Conservation (phyloP, 2,329 filamentous ascomycete species). For the Xylaria sp. region DNA sequence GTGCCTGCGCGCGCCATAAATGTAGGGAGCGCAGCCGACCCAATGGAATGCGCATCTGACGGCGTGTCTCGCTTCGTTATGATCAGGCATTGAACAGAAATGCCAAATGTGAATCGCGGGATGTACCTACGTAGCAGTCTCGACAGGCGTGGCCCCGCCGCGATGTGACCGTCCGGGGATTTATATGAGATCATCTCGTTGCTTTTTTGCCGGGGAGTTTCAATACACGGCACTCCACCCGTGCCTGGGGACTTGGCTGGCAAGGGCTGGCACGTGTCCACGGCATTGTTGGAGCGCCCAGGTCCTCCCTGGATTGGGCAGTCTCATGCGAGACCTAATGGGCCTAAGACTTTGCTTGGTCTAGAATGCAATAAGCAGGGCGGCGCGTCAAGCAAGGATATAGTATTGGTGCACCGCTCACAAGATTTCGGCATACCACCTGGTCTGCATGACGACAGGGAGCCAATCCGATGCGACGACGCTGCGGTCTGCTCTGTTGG, state of each 20-base stretch:
- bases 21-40: constrained; percentile 9
- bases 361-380: constrained; percentile 21
- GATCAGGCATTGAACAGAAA: constrained; percentile 17
- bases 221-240: constrained; percentile 21
- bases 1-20: constrained; percentile 13
- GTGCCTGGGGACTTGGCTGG: constrained; percentile 13
- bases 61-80: constrained; percentile 21
- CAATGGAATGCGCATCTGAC: constrained; percentile 28
- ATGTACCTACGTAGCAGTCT: constrained; percentile 4
- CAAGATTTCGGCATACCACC: constrained; percentile 17
- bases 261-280: constrained; percentile 1
- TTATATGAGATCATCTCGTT: constrained; percentile 23
- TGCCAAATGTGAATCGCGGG: background rate
- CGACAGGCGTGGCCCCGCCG: constrained; percentile 19
- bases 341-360: constrained; percentile 8
- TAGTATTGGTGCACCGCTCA: constrained; percentile 17
- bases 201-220: constrained; percentile 29
- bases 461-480: constrained; percentile 27
- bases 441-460: constrained; percentile 20
- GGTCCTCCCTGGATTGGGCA: constrained; percentile 20
- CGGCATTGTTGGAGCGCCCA: constrained; percentile 13
- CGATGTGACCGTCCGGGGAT: constrained; percentile 22
- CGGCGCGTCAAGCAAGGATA: constrained; percentile 3
- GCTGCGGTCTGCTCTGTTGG: constrained; percentile 22
- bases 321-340: constrained; percentile 26